Evolutionary conservation across 2,329 filamentous ascomycete species (phyloP), one percentile per base, ranked within the genome.

Genomic region (Zalaria sp.): DNA sequence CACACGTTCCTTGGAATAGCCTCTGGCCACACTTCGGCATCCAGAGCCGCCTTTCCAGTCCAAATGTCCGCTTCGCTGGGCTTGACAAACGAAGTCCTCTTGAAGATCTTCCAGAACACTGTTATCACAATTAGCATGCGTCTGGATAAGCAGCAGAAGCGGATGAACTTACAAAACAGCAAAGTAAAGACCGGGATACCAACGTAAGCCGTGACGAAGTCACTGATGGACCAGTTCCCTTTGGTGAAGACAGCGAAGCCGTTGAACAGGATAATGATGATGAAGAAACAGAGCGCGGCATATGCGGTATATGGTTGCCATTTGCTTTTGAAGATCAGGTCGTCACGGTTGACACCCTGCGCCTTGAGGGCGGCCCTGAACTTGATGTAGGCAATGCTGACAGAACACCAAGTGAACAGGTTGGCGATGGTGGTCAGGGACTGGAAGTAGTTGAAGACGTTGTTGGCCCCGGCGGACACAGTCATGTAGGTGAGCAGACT

Each of bases 241-340:
- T 52, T 49, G 27, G 60, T 64, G 49, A 86, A 86, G 1, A 81
- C 81, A 36, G 56, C 55, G 45, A 62, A 66, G 32, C 76, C 74
- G 3, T 82, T 86, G 34, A 86, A 65, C 3, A 87, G 61, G 45
- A 85, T 79, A 34, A 81, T 57, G 27, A 77, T 62, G 52, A 70
- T 75, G 47, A 71, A 61, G 65, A 79, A 73, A 46, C 66, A 54
- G 4, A 88, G 64, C 0, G 75, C 73, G 5, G 64, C 59, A 49
- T 69, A 79, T 0, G 82, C 82, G 8, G 69, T 72, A 47, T 63
- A 70, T 4, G 68, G 68, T 48, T 69, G 67, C 44, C 59, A 65
- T 9, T 55, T 59, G 5, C 64, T 61, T 48, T 56, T 62, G 59
- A 69, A 72, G 5, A 74, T 68, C 32, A 80, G 55, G 42, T 59